Evolutionary conservation across 192 early-diverging fungal species (phyloP).

Genomic region (Entomortierella parvispora): DNA sequence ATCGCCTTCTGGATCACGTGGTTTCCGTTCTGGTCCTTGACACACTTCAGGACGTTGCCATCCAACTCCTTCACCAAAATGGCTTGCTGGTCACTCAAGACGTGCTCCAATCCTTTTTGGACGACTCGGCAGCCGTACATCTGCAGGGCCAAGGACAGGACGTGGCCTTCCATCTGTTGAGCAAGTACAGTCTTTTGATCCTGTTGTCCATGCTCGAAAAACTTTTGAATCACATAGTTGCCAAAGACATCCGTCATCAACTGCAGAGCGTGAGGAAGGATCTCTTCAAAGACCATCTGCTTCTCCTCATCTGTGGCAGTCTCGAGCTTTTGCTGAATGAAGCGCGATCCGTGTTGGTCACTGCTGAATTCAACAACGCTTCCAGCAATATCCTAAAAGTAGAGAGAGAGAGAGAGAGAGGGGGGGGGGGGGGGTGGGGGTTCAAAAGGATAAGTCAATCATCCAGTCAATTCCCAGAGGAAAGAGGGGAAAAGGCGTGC

Average conservation of each 20-base stretch:
- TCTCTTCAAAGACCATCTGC: constrained; percentile 96
- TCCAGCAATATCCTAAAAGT: constrained; percentile 85
- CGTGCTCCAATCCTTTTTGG: constrained; percentile 96
- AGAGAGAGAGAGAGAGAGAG: constrained; percentile 1
- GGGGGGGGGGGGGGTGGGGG: too few species aligned
- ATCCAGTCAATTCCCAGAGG: too few species aligned
- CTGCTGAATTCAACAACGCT: constrained; percentile 98
- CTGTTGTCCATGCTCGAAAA: constrained; percentile 98
- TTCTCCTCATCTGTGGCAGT: constrained; percentile 93
- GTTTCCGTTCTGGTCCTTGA: constrained; percentile 99
- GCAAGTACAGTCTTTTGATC: constrained; percentile 93
- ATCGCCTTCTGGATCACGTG: constrained; percentile 99
- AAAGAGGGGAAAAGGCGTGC: too few species aligned
- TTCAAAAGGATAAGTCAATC: constrained; percentile 3
- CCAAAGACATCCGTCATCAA: constrained; percentile 99
- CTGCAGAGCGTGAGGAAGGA: constrained; percentile 88
- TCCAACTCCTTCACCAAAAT: constrained; percentile 91
- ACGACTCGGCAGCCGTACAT: constrained; percentile 99
- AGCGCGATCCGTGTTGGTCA: constrained; percentile 98
- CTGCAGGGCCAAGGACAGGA: constrained; percentile 92
- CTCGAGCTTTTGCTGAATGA: constrained; percentile 99
- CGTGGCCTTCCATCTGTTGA: constrained; percentile 96
- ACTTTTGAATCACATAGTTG: constrained; percentile 99
- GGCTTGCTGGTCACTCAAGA: constrained; percentile 91
- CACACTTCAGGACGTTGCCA: constrained; percentile 96